These are phyloP conservation scores for Aspergillus sclerotiicarbonarius DNA, from an alignment of 495 filamentous ascomycete genomes.

Conservation along the genomic window DNA sequence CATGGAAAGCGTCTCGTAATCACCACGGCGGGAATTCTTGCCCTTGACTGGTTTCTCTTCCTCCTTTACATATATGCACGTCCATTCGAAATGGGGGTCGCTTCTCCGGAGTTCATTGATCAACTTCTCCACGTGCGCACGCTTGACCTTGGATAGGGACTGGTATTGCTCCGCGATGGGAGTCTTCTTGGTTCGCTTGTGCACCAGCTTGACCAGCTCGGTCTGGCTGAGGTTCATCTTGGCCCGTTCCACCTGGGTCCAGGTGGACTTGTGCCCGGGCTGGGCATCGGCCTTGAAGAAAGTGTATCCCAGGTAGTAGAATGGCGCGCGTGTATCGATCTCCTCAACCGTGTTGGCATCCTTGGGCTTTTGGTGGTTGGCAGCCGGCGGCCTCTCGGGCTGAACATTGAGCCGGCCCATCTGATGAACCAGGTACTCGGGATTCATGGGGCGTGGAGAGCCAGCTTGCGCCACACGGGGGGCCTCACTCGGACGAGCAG, in stretches of 20 bases:
- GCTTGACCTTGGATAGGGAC: constrained; percentile 23
- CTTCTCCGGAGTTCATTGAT: constrained; percentile 29
- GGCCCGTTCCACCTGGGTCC: constrained; percentile 30
- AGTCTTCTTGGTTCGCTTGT: constrained; percentile 29
- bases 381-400: constrained; percentile 4
- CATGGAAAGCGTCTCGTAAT: constrained; percentile 36
- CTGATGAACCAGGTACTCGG: constrained; percentile 14
- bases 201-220: constrained; percentile 29
- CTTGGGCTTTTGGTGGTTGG: constrained; percentile 1
- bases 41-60: constrained; percentile 24
- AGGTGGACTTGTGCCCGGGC: constrained; percentile 29
- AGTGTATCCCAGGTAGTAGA: constrained; percentile 32
- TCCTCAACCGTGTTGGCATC: constrained; percentile 5
- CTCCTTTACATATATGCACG: constrained; percentile 37
- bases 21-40: constrained; percentile 27
- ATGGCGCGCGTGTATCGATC: constrained; percentile 4
- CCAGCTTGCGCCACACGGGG: constrained; percentile 13
- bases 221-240: constrained; percentile 30
- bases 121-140: constrained; percentile 34
- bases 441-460: constrained; percentile 7
- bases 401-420: constrained; percentile 21
- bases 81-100: constrained; percentile 34
- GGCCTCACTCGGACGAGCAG: constrained; percentile 12
- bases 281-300: constrained; percentile 35
- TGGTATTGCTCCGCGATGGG: constrained; percentile 33